Evolutionary conservation across 495 filamentous ascomycete species (phyloP), one percentile per base, ranked within the genome.

Genomic region (Hypoxylon subgilvum): DNA sequence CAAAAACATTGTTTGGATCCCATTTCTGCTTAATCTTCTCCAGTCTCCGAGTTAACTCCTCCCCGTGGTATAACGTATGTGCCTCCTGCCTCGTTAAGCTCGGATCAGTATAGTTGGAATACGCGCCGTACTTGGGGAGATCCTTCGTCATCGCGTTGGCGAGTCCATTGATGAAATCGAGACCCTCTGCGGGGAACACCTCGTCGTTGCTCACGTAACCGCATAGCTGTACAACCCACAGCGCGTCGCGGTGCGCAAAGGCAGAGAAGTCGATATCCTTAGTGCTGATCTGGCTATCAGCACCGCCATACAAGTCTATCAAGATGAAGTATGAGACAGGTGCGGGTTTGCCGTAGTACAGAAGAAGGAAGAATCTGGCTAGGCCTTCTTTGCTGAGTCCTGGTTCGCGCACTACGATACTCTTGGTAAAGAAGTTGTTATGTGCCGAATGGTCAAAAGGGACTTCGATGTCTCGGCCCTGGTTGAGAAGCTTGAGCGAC

Each of bases 31-130:
- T 85, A 6, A 83, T 51, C 13, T 35, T 49, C 43, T 69, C 27
- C 38, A 85, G 64, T 19, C 43, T 70, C 18, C 31, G 61, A 52
- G 76, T 76, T 4, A 74, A 54, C 13, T 56, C 53, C 0, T 52
- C 14, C 1, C 81, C 80, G 61, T 81, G 86, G 63, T 82, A 83
- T 45, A 74, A 36, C 41, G 57, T 52, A 21, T 78, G 74, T 0
- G 80, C 78, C 19, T 71, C 57, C 21, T 71, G 60, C 28, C 81
- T 53, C 18, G 61, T 65, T 34, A 85, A 51, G 10, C 67, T 74
- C 0, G 84, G 79, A 64, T 89, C 86, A 8, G 86, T 75, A 65
- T 87, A 87, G 47, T 86, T 87, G 2, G 80, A 71, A 63, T 88
- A 89, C 0, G 78, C 78, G 6, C 57, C 59, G 28, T 74, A 77